Base-by-base conservation (phyloP, 2,329 filamentous ascomycete species). In the Penicillium verrucosum region DNA sequence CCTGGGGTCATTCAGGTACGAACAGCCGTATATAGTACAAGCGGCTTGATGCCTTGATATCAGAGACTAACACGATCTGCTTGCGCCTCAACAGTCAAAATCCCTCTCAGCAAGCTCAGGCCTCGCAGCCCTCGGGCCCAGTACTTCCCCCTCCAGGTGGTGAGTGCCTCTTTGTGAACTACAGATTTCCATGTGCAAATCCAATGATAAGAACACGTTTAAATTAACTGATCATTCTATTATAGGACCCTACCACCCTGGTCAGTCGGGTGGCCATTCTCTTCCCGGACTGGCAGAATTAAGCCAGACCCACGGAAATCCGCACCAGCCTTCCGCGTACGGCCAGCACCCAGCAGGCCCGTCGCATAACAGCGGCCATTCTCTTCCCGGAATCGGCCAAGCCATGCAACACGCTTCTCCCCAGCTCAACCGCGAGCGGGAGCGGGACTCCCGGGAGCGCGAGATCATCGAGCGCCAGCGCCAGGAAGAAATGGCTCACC, bases 401-500 rank as follows among this genome's bases (percentile, higher is more conserved):
- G 70, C 74, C 23, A 77, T 77, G 70, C 72, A 73, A 55, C 75
- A 77, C 49, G 68, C 76, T 40, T 74, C 75, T 53, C 70, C 76
- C 16, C 69, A 77, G 64, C 55, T 79, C 56, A 75, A 76, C 62
- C 70, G 76, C 59, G 74, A 77, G 51, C 74, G 73, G 32, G 75
- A 77, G 64, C 78, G 82, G 55, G 82, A 85, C 63, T 78, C 82
- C 29, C 60, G 80, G 70, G 78, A 82, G 73, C 79, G 84, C 73
- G 80, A 84, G 48, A 71, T 79, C 54, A 68, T 77, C 18, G 76
- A 78, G 60, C 68, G 76, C 63, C 78, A 79, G 67, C 70, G 78
- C 63, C 74, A 86, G 70, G 84, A 87, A 65, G 83, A 86, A 59
- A 76, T 81, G 63, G 77, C 75, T 54, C 81, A 84, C 59, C 52